Base-by-base conservation (phyloP, 1,139 yeast genomes). In the Saccharomyces hybrid region DNA sequence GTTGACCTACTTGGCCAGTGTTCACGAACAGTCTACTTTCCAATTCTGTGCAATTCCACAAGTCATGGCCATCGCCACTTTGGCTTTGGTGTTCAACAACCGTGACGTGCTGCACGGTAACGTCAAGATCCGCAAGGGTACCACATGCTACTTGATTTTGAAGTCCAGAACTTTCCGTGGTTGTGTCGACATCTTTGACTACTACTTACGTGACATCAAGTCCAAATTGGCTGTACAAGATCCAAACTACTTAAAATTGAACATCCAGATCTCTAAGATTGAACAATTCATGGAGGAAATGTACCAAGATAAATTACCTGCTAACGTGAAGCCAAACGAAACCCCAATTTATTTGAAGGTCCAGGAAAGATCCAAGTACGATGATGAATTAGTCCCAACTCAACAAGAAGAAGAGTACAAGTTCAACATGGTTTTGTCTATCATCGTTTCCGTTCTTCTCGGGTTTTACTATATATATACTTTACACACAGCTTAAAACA, bases 41-140 rank as follows among this genome's bases (percentile, higher is more conserved):
- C 86, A 84, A 62, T 93, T 93, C 75, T 91, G 98, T 74, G 91
- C 97, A 16, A 93, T 93, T 67, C 99, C 99, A 19, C 99, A 93
- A 73, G 97, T 91, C 32, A 93, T 93, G 99, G 96, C 98, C 47
- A 86, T 93, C 69, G 97, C 98, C 7, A 89, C 98, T 0, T 77
- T 93, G 64, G 91, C 93, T 27, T 77, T 85, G 55, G 87, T 93
- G 47, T 91, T 87, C 76, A 85, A 88, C 69, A 95, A 95, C 73
- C 84, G 85, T 8, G 70, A 76, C 3, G 87, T 93, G 2, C 80
- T 93, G 66, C 80, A 83, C 52, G 71, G 73, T 46, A 84, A 88
- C 65, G 86, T 93, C 60, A 95, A 95, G 76, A 86, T 95, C 68
- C 82, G 98, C 73, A 88, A 88, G 73, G 97, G 97, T n/a, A 82